Evolutionary conservation across 1,139 yeast species (phyloP).

Genomic region (Taphrina deformans): DNA sequence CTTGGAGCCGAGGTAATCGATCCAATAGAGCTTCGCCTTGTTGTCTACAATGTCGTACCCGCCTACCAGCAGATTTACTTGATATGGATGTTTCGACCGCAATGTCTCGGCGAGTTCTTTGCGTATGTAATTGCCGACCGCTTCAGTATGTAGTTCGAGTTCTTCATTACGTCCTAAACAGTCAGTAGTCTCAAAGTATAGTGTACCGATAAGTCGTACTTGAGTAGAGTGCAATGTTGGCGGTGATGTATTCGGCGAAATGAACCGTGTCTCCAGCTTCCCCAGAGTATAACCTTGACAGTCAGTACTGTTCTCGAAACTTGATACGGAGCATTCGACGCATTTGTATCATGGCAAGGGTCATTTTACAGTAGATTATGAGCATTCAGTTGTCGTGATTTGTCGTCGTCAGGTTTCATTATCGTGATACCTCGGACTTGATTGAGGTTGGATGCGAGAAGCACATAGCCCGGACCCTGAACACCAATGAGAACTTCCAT

Average conservation of each 20-base stretch:
- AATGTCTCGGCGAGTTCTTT: conserved; percentile 82
- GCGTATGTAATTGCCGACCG: conserved; percentile 86
- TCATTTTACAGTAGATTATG: conserved; percentile 66
- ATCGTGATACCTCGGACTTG: conserved; percentile 92
- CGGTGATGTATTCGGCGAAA: conserved; percentile 52
- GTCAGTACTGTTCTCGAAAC: background rate
- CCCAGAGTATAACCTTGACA: conserved; percentile 70
- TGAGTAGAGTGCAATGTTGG: conserved; percentile 69
- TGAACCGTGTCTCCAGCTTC: conserved; percentile 84
- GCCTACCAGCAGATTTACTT: conserved; percentile 82
- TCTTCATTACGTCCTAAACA: conserved; percentile 65
- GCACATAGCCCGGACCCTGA: conserved; percentile 35
- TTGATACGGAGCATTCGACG: too few species aligned
- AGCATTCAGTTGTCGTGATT: conserved; percentile 73
- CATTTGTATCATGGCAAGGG: too few species aligned
- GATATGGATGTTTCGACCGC: conserved; percentile 90
- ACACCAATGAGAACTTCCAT: conserved; percentile 33
- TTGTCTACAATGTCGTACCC: conserved; percentile 70
- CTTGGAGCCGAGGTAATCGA: conserved; percentile 90
- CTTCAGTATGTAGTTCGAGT: conserved; percentile 74
- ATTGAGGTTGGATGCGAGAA: conserved; percentile 81
- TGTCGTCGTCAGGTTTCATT: conserved; percentile 81
- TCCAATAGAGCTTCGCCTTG: conserved; percentile 76
- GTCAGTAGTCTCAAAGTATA: background rate
- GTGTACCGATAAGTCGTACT: background rate